Percentiles rank a stretch among this genome's conserved stretches.
These are phyloP conservation scores for Dissoconium aciculare DNA, from an alignment of 2,329 filamentous ascomycete genomes.

Conservation along the genomic window DNA sequence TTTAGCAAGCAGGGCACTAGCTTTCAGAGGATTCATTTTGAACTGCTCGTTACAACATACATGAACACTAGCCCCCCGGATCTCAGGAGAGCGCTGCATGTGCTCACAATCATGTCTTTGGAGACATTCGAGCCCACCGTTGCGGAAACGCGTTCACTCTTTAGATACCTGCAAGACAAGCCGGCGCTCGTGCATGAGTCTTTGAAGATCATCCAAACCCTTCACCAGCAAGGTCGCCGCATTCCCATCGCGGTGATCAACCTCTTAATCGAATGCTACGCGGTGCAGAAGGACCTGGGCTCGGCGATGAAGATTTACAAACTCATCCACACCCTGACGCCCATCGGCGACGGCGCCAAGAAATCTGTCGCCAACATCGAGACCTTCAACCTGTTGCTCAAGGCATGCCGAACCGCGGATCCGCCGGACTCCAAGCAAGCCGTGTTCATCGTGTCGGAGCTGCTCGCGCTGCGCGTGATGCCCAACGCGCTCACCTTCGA, in stretches of 20 bases:
- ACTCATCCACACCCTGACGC: slow-evolving; percentile 35
- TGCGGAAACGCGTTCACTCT: slow-evolving; percentile 50
- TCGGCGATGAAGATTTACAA: slow-evolving; percentile 47
- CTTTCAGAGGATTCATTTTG: slow-evolving; percentile 58
- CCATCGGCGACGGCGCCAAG: slow-evolving; percentile 11
- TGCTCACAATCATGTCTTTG: slow-evolving; percentile 59
- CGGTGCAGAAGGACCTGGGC: slow-evolving; percentile 30
- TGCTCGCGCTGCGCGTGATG: slow-evolving; percentile 39
- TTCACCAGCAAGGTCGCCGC: slow-evolving; percentile 35
- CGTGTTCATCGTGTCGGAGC: slow-evolving; percentile 48
- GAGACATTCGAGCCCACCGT: slow-evolving; percentile 43
- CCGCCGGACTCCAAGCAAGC: slow-evolving; percentile 37
- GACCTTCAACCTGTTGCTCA: slow-evolving; percentile 46
- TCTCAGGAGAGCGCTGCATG: slow-evolving; percentile 49
- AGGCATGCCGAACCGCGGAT: slow-evolving; percentile 15
- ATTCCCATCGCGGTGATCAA: slow-evolving; percentile 40
- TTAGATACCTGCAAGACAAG: slow-evolving; percentile 37
- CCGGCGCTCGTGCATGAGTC: slow-evolving; percentile 36
- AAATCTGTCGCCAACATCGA: slow-evolving; percentile 26
- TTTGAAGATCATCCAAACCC: slow-evolving; percentile 41
- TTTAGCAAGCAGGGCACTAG: slow-evolving; percentile 44
- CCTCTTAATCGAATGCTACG: slow-evolving; percentile 38
- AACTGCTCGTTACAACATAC: slow-evolving; percentile 61
- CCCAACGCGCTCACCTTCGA: slow-evolving; percentile 49
- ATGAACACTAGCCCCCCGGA: slow-evolving; percentile 38